Evolutionary conservation across 2,329 filamentous ascomycete genomes (phyloP).

Genomic region (Xylogone sp.): DNA sequence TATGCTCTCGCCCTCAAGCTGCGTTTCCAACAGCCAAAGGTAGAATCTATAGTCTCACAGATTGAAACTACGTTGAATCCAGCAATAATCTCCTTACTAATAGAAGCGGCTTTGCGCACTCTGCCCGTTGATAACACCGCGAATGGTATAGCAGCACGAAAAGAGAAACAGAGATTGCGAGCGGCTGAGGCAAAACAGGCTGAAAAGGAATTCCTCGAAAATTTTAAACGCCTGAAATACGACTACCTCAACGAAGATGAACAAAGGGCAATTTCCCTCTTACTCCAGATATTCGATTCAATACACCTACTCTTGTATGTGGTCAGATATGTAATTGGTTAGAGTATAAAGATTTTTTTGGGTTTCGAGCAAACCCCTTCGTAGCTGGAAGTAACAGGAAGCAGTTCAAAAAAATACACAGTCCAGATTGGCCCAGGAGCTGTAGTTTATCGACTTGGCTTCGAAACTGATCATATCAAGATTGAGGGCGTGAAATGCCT

Average conservation of each 20-base stretch:
- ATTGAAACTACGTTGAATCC: slow-evolving; percentile 1
- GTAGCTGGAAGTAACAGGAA: slow-evolving; percentile 6
- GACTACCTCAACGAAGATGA: slow-evolving; percentile 2
- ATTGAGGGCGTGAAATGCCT: slow-evolving; percentile 7
- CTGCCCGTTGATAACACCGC: slow-evolving; percentile 6
- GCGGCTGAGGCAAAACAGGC: slow-evolving; percentile 3
- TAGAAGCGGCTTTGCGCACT: slow-evolving; percentile 4
- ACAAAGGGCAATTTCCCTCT: neutral
- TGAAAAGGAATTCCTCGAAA: slow-evolving; percentile 4
- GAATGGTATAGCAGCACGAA: slow-evolving; percentile 1
- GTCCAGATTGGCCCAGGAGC: slow-evolving; percentile 8
- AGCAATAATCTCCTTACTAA: slow-evolving; percentile 2
- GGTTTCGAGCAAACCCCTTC: slow-evolving; percentile 8
- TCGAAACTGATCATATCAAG: slow-evolving; percentile 6
- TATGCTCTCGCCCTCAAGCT: neutral
- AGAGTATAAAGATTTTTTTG: slow-evolving; percentile 10
- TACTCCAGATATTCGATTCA: slow-evolving; percentile 9
- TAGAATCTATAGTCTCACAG: slow-evolving; percentile 2
- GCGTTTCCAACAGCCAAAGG: slow-evolving; percentile 3
- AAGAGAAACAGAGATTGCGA: slow-evolving; percentile 1
- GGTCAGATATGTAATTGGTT: slow-evolving; percentile 9
- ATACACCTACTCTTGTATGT: slow-evolving; percentile 5
- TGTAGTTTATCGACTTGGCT: slow-evolving; percentile 10
- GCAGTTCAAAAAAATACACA: slow-evolving; percentile 10
- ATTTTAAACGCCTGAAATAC: slow-evolving; percentile 1